Base-by-base conservation (phyloP, 345 rosid species). In the Clarkia xantiana region DNA sequence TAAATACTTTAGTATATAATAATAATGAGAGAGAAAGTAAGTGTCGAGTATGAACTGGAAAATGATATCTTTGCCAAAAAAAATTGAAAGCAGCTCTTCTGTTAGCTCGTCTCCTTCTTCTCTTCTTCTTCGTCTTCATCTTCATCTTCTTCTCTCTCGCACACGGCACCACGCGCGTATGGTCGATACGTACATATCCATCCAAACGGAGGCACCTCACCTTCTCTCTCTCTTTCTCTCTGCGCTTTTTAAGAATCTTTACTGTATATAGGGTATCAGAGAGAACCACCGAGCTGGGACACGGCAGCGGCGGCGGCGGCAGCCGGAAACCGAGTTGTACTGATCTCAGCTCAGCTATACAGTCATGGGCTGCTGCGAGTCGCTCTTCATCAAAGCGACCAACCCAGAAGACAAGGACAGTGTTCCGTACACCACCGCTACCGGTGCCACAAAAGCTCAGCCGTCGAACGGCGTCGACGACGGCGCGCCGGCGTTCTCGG, bases 361-460 rank as follows among this genome's bases (percentile, higher is more conserved):
- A 22, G 5, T 62, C 59, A 82, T 82, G 90, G 86, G 90, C 61
- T 78, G 90, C 58, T 78, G 82, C 59, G 60, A 53, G 56, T 81
- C 89, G 38, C 49, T 67, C 45, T 67, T 69, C 51, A 10, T 65
- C 9, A 66, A 67, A 62, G 65, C 61, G 11, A 61, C 54, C 23
- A 52, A 55, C 59, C 45, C 66, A 17, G 61, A 42, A 23, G 67
- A 20, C 9, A 61, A 64, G 14, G 40, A 49, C 38, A 46, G 57
- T 44, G 53, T 13, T 22, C 59, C 45, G 19, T 22, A 52, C 10
- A 46, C 59, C 44, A 18, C 20, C 20, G 41, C 8, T 10, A 41
- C 36, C 29, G 13, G 52, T 53, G 53, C 42, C 34, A 58, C 48
- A 49, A 68, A 53, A 5, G 44, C 62, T 25, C 56, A 18, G 49